These are phyloP conservation scores for Melampsora larici-populina DNA, from an alignment of 1,284 basidiomycete genomes.

Conservation along the genomic window DNA sequence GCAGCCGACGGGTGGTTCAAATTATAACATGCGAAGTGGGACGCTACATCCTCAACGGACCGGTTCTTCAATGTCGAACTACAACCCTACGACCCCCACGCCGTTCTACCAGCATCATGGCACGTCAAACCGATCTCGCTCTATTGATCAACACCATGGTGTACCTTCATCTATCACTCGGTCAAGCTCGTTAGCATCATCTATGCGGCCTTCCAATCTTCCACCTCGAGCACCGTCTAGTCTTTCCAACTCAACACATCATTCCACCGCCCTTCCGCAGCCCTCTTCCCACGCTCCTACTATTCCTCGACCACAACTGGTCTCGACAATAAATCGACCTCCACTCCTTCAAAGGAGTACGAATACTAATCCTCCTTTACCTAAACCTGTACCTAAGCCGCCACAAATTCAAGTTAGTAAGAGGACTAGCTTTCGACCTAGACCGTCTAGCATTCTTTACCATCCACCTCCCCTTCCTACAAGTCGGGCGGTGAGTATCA, in stretches of 20 bases:
- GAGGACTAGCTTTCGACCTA: slow-evolving; percentile 22
- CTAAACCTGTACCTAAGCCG: not conserved
- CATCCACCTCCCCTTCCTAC: slow-evolving; percentile 5
- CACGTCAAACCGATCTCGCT: not conserved
- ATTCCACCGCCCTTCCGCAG: not conserved
- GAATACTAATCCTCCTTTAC: not conserved
- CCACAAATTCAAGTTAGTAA: slow-evolving; percentile 2
- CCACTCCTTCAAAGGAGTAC: not conserved
- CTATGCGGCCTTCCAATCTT: not conserved
- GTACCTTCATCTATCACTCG: too few species aligned
- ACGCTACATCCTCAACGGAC: slow-evolving; percentile 30
- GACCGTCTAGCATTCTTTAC: slow-evolving; percentile 9
- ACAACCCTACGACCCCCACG: slow-evolving; percentile 33
- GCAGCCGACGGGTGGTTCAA: not conserved
- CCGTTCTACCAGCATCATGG: slow-evolving; percentile 4
- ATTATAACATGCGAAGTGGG: slow-evolving; percentile 19
- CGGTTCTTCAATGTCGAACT: slow-evolving; percentile 34
- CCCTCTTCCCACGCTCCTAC: not conserved
- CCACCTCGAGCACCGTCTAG: not conserved
- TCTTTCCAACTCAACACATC: not conserved
- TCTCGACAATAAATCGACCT: not conserved
- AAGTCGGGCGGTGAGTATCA: not conserved
- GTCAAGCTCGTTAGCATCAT: not conserved
- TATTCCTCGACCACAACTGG: not conserved
- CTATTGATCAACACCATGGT: too few species aligned